A percentile compares a stretch with the other conserved stretches of the same genome.
Evolutionary conservation across 805 yeast species (phyloP).

Genomic region (Yamadazyma paraphyllophila): DNA sequence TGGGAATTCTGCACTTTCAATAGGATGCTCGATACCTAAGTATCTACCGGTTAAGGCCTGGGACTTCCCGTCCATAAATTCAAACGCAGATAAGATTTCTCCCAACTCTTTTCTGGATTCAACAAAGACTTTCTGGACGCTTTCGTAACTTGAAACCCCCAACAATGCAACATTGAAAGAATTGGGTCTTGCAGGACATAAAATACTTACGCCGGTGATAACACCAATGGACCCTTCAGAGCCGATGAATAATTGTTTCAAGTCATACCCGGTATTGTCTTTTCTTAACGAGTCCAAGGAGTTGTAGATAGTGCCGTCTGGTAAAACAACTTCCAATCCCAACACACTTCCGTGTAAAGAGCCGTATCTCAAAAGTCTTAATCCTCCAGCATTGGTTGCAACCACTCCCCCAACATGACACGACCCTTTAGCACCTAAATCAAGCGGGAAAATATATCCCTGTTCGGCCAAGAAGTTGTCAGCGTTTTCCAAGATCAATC

Average conservation of each 20-base stretch:
- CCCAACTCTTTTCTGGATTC: constrained; percentile 75
- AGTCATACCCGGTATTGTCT: constrained; percentile 93
- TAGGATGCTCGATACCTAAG: constrained; percentile 66
- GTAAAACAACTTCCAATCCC: constrained; percentile 89
- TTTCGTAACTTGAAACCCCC: constrained; percentile 76
- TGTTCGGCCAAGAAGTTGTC: constrained; percentile 72
- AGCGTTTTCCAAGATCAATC: constrained; percentile 82
- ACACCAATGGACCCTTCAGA: constrained; percentile 91
- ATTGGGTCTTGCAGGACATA: constrained; percentile 87
- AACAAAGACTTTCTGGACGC: constrained; percentile 79
- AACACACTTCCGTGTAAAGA: constrained; percentile 89
- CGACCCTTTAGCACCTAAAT: constrained; percentile 94
- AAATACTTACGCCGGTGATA: constrained; percentile 83
- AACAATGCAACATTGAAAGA: constrained; percentile 85
- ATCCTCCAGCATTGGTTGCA: constrained; percentile 96
- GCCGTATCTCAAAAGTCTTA: constrained; percentile 83
- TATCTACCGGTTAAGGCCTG: constrained; percentile 63
- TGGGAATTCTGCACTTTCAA: constrained; percentile 73
- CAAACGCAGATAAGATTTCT: constrained; percentile 89
- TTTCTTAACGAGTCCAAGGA: constrained; percentile 85
- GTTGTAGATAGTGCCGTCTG: constrained; percentile 79
- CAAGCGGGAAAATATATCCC: constrained; percentile 91
- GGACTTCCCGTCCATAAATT: constrained; percentile 80
- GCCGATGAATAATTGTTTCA: constrained; percentile 90
- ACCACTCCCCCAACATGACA: constrained; percentile 95